These are phyloP conservation scores for Vanderwaltozyma yarrowii DNA, from an alignment of 805 yeast genomes.

Conservation along the genomic window DNA sequence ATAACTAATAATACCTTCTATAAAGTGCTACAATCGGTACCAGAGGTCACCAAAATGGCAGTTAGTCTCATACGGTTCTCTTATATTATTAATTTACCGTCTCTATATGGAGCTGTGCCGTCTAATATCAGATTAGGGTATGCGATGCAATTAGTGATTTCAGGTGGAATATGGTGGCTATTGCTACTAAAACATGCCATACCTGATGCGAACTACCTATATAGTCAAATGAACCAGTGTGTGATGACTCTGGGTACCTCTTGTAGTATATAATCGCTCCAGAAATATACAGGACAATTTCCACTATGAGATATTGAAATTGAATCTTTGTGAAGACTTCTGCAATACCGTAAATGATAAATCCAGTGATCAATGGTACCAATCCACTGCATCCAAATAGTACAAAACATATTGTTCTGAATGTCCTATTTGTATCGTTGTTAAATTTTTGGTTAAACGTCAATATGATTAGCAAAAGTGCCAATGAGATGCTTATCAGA, in stretches of 20 bases:
- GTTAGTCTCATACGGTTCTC: too few relatives aligned
- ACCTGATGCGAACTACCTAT: conserved; percentile 79
- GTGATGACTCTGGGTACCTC: conserved; percentile 63
- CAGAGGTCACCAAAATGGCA: too few relatives aligned
- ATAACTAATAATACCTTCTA: too few relatives aligned
- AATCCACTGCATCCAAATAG: conserved; percentile 68
- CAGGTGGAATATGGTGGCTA: conserved; percentile 62
- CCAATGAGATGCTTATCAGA: conserved; percentile 42
- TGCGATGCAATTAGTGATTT: neutral
- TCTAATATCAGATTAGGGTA: neutral
- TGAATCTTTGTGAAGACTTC: conserved; percentile 37
- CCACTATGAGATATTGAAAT: conserved; percentile 41
- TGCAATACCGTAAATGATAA: conserved; percentile 36
- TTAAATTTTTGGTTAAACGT: conserved; percentile 56
- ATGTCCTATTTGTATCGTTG: conserved; percentile 57
- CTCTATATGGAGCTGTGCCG: too few relatives aligned
- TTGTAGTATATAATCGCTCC: conserved; percentile 77
- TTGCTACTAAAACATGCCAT: conserved; percentile 66
- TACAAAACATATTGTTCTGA: conserved; percentile 65
- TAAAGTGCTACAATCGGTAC: too few relatives aligned
- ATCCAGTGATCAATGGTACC: conserved; percentile 54
- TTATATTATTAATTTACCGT: too few relatives aligned
- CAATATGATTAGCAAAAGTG: conserved; percentile 47
- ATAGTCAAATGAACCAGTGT: conserved; percentile 54
- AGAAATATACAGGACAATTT: conserved; percentile 60